These are phyloP conservation scores for Perkinsus olseni DNA, from an alignment of 169 alveolate species.

Conservation along the genomic window DNA sequence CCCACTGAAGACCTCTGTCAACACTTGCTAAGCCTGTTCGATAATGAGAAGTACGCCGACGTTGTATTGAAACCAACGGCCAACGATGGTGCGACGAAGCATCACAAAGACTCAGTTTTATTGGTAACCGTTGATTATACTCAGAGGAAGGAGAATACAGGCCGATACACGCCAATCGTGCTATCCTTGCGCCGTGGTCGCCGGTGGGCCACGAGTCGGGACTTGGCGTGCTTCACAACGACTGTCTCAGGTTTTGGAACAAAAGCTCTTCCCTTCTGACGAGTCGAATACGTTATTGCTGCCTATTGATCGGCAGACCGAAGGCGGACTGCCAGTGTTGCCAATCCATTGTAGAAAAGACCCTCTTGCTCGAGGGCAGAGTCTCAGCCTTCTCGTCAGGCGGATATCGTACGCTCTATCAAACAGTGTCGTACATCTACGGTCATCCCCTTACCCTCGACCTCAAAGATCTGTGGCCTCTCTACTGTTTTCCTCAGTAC, in stretches of 20 bases:
- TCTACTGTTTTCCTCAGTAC: neutral
- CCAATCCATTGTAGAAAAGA: neutral
- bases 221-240: neutral
- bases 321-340: neutral
- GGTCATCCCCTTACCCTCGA: neutral
- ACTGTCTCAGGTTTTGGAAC: neutral
- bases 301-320: neutral
- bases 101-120: neutral
- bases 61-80: neutral
- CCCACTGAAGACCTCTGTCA: neutral
- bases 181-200: neutral
- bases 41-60: neutral
- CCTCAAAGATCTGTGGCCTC: neutral
- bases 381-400: neutral
- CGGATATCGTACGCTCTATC: neutral
- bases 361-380: no score
- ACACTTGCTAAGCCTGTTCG: neutral
- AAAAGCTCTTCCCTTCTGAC: neutral
- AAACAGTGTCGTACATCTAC: neutral
- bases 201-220: neutral
- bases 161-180: neutral
- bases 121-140: neutral
- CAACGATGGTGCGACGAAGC: neutral
- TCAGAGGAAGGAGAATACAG: neutral
- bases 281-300: no score